Conservation (phyloP, 2,329 filamentous ascomycete species). For the Alternaria tenuissima region DNA sequence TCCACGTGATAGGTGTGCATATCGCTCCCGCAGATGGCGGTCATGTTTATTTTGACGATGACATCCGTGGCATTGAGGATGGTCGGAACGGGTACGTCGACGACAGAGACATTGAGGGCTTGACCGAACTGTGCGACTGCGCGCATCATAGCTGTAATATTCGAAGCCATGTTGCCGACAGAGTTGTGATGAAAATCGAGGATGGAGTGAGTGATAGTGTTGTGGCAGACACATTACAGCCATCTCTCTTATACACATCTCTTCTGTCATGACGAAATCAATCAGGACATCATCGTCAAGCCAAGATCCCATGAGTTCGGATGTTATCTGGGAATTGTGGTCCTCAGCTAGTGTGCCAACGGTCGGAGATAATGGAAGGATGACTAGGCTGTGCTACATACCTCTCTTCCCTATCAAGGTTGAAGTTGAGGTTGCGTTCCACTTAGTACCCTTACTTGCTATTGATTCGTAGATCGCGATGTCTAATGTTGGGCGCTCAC, state of each 20-base stretch:
- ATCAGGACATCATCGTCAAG: not conserved
- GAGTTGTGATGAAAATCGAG: not conserved
- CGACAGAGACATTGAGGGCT: not conserved
- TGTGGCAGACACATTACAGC: not conserved
- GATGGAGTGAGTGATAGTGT: not conserved
- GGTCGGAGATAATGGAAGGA: not conserved
- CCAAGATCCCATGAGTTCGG: not conserved
- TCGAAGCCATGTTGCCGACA: not conserved
- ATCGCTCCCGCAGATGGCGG: constrained; percentile 49
- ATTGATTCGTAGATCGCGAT: too few relatives aligned
- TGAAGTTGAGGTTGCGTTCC: not conserved
- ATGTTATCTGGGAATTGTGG: not conserved
- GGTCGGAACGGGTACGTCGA: constrained; percentile 38
- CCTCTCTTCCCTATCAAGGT: not conserved
- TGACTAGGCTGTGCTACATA: not conserved
- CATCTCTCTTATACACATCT: not conserved
- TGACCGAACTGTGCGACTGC: not conserved
- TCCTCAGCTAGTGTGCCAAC: not conserved
- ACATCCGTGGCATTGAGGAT: constrained; percentile 48
- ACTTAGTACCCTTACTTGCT: not conserved
- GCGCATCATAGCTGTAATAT: not conserved
- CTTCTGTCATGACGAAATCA: not conserved
- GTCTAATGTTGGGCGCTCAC: too few relatives aligned
- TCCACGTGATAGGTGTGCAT: constrained; percentile 56
- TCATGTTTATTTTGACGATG: constrained; percentile 51